Percentiles rank a stretch among this genome's conserved stretches.
Evolutionary conservation across 495 filamentous ascomycete genomes (phyloP).

Genomic region (Sabuloglossum arenarium): DNA sequence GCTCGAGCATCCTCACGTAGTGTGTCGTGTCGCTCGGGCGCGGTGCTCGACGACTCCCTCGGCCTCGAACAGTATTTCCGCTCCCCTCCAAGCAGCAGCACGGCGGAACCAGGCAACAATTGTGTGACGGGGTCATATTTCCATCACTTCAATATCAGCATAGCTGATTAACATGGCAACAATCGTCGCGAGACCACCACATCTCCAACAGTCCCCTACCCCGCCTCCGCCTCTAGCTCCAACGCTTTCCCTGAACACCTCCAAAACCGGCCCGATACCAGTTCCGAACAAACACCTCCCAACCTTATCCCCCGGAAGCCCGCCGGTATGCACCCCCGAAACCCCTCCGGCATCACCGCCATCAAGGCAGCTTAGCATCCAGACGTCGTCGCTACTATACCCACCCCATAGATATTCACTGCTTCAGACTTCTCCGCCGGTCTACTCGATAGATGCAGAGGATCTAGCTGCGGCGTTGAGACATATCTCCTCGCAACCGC

Average conservation of each 20-base stretch:
- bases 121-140: background rate
- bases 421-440: slow-evolving; percentile 32
- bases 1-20: background rate
- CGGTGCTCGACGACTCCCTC: background rate
- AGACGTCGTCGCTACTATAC: slow-evolving; percentile 46
- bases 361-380: slow-evolving; percentile 26
- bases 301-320: slow-evolving; percentile 58
- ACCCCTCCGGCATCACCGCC: slow-evolving; percentile 47
- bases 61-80: background rate
- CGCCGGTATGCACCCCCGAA: slow-evolving; percentile 34
- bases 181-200: slow-evolving; percentile 2
- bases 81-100: background rate
- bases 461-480: slow-evolving; percentile 52
- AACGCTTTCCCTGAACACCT: background rate
- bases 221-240: background rate
- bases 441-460: slow-evolving; percentile 53
- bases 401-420: slow-evolving; percentile 44
- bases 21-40: background rate
- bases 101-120: background rate
- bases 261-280: background rate
- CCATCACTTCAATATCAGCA: background rate
- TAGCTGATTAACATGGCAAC: slow-evolving; percentile 2
- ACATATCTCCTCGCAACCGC: slow-evolving; percentile 47
- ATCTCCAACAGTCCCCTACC: slow-evolving; percentile 2
- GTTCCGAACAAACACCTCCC: slow-evolving; percentile 76